Conservation (phyloP, 306 rosid genomes). For the Canavalia ensiformis region DNA sequence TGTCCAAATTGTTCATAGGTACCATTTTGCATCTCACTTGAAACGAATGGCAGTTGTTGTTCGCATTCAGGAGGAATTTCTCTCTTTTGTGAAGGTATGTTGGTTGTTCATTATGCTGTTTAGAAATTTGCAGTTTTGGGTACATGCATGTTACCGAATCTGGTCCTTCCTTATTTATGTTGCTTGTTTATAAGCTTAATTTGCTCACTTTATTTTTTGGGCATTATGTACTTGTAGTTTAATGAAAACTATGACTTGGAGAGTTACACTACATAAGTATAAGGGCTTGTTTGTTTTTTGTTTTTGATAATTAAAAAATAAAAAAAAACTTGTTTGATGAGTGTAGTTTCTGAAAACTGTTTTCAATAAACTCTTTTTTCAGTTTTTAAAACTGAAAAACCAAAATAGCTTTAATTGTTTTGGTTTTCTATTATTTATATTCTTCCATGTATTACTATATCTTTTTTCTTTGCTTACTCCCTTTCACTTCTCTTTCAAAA, state of each 20-base stretch:
- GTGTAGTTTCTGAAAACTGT: too few relatives aligned
- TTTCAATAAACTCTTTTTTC: too few relatives aligned
- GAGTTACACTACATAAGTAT: neutral
- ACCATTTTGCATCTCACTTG: constrained; percentile 94
- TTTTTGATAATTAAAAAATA: too few relatives aligned
- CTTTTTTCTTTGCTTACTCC: too few relatives aligned
- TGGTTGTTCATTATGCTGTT: constrained; percentile 33
- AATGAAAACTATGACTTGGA: constrained; percentile 13
- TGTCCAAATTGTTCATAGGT: constrained; percentile 96
- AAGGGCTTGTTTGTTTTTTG: too few relatives aligned
- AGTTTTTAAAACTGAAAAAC: too few relatives aligned
- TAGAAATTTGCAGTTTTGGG: constrained; percentile 18
- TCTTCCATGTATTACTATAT: too few relatives aligned
- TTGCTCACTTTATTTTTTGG: constrained; percentile 3
- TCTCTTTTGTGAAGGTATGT: constrained; percentile 92
- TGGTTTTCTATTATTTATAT: too few relatives aligned
- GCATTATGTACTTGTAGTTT: constrained; percentile 8
- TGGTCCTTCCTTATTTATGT: constrained; percentile 16
- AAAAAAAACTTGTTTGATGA: too few relatives aligned
- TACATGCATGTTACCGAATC: constrained; percentile 36
- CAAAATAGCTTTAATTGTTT: too few relatives aligned
- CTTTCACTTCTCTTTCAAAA: too few relatives aligned
- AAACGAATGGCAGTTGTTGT: constrained; percentile 98
- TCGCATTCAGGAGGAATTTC: constrained; percentile 90
- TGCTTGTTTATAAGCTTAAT: constrained; percentile 26